Evolutionary conservation across 495 filamentous ascomycete genomes (phyloP), one percentile per base, ranked within the genome.

Genomic region (Diplogelasinospora grovesii): DNA sequence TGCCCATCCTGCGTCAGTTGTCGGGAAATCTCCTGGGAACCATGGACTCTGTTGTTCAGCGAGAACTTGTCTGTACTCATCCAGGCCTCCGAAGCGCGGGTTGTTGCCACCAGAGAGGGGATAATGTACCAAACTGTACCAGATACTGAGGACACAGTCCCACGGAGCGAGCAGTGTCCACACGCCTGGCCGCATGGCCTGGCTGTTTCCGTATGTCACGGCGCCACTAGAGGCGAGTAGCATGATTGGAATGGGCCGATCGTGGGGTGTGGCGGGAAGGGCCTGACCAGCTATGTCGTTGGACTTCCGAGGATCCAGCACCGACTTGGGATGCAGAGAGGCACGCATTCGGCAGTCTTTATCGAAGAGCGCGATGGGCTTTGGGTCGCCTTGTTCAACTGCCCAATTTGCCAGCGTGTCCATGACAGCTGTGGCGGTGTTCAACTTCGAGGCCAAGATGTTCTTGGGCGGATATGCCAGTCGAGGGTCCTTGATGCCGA

Each of bases 101-200:
- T 84, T 88, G 2, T 83, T 78, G 18, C 86, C 85, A 8, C 80
- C 82, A 3, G 83, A 86, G 1, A 93, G 68, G 0, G 89, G 87
- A 53, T 85, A 90, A 53, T 85, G 85, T 76, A 95, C 82, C 9
- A 98, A 52, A 11, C 77, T 73, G 52, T 90, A 85, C 92, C 92
- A 98, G 24, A 97, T 65, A 1, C 88, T 80, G 15, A 73, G 61
- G 21, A 96, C 82, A 48, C 87, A 95, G 53, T 88, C 90, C 89
- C 92, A 97, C 0, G 92, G 92, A 3, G 92, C 67, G 22, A 97
- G 70, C 1, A 98, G 50, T 1, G 84, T 93, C 89, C 89, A 97
- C 1, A 69, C 78, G 0, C 84, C 83, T 31, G 82, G 80, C 1
- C n/a, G n/a, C n/a, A n/a, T n/a, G n/a, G 61, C 56, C 8, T 68